phyloP scores from a whole-genome alignment of 164 flowering plant genomes.

The Tetracentron sinense region DNA sequence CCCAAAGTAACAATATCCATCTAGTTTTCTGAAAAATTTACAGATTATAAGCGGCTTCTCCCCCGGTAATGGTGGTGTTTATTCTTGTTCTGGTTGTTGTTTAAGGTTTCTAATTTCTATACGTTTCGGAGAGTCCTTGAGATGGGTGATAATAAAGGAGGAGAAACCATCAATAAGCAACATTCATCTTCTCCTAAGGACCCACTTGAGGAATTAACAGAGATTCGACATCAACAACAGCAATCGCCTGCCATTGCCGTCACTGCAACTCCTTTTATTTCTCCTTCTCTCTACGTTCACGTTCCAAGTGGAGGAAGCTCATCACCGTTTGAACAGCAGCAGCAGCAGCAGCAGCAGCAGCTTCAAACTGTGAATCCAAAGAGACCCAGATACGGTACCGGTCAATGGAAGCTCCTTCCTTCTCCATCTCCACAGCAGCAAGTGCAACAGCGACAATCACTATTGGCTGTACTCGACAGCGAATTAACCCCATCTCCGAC shows the following conservation, averaged over 20 bases:
- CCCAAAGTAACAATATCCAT: background rate
- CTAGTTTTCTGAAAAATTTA: too few relatives aligned
- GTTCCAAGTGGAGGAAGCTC: too few relatives aligned
- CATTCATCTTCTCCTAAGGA: conserved; percentile 25
- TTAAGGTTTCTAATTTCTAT: background rate
- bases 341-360: conserved; percentile 15
- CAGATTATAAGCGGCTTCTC: background rate
- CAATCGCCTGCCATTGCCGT: conserved; percentile 14
- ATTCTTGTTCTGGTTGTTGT: background rate
- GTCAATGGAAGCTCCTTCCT: conserved; percentile 53
- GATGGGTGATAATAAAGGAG: conserved; percentile 44
- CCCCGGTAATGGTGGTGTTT: background rate
- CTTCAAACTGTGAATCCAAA: conserved; percentile 38
- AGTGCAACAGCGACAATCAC: conserved; percentile 17
- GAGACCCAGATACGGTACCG: conserved; percentile 38
- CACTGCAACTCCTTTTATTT: conserved; percentile 24
- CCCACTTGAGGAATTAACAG: conserved; percentile 26
- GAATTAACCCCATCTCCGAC: conserved; percentile 28
- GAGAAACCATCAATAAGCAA: conserved; percentile 28
- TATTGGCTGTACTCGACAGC: conserved; percentile 6
- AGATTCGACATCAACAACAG: conserved; percentile 19
- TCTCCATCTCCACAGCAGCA: conserved; percentile 22
- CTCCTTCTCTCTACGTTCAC: conserved; percentile 24
- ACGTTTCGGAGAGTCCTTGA: background rate
- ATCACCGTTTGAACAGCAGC: too few relatives aligned